Percentiles rank a stretch among this genome's conserved stretches.
Evolutionary conservation across 192 early-diverging fungal genomes (phyloP).

Genomic region (Coemansia sp.): DNA sequence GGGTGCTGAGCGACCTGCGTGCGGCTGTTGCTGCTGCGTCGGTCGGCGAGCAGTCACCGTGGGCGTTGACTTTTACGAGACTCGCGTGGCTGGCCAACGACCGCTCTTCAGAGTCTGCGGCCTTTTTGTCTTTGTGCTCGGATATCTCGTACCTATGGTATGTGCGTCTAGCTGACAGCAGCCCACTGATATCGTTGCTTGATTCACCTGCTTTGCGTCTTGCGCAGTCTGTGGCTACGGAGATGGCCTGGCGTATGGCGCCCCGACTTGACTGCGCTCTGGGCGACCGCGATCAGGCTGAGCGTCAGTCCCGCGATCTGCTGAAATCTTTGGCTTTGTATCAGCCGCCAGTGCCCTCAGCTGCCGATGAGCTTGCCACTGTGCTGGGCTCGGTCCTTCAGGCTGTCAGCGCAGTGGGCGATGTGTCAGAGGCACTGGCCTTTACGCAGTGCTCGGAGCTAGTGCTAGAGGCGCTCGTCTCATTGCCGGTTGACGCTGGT

Average conservation of each 20-base stretch:
- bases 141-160: constrained; percentile 35
- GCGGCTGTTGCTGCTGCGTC: background rate
- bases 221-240: constrained; percentile 34
- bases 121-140: constrained; percentile 26
- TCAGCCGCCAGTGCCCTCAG: background rate
- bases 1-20: background rate
- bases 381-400: constrained; percentile 6
- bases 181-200: background rate
- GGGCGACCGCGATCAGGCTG: constrained; percentile 1
- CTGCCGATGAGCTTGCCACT: background rate
- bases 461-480: constrained; percentile 1
- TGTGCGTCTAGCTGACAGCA: background rate
- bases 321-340: constrained; percentile 19
- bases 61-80: constrained; percentile 37
- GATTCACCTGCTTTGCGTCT: constrained; percentile 14
- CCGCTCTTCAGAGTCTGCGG: background rate
- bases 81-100: constrained; percentile 42
- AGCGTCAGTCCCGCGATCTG: constrained; percentile 17
- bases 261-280: constrained; percentile 20
- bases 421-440: background rate
- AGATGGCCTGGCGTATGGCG: constrained; percentile 31
- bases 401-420: background rate
- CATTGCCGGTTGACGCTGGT: background rate
- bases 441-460: background rate
- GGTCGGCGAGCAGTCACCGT: constrained; percentile 16